A percentile compares a stretch with the other conserved stretches of the same genome.
phyloP scores from a whole-genome alignment of 2,329 filamentous ascomycete genomes.

The Seiridium unicorne region DNA sequence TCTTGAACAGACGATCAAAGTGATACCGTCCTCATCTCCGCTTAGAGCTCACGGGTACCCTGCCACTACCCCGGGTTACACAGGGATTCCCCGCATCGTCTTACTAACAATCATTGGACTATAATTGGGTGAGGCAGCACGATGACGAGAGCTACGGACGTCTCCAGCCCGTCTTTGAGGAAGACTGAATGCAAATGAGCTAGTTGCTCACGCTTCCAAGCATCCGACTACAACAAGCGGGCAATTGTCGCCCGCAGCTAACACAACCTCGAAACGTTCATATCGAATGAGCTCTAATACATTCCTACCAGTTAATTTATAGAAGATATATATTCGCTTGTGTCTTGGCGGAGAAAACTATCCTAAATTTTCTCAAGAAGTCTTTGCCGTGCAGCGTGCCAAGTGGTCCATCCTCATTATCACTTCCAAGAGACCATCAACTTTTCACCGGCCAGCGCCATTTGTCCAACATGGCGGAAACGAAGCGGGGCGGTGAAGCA shows the following conservation, averaged over 20 bases:
- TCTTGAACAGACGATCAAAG: too few relatives aligned
- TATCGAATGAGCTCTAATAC: too few relatives aligned
- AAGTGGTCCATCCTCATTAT: too few relatives aligned
- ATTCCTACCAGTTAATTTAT: too few relatives aligned
- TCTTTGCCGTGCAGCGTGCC: too few relatives aligned
- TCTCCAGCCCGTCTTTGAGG: background rate
- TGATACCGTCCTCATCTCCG: too few relatives aligned
- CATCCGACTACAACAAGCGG: background rate
- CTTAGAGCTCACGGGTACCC: too few relatives aligned
- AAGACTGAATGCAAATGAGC: background rate
- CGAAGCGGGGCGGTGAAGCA: background rate
- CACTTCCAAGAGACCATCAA: background rate
- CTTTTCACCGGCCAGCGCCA: background rate
- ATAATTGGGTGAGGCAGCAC: background rate
- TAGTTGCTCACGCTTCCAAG: background rate
- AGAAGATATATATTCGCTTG: too few relatives aligned
- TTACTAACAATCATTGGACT: background rate
- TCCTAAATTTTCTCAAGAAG: too few relatives aligned
- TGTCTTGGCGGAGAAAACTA: too few relatives aligned
- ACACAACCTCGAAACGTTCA: too few relatives aligned
- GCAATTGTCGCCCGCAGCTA: too few relatives aligned
- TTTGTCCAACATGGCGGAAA: background rate
- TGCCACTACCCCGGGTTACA: background rate
- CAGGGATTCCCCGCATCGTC: background rate
- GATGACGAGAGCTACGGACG: background rate